A percentile compares a stretch with the other conserved stretches of the same genome.
Conservation (phyloP, 495 filamentous ascomycete genomes). For the Platismatia glauca region DNA sequence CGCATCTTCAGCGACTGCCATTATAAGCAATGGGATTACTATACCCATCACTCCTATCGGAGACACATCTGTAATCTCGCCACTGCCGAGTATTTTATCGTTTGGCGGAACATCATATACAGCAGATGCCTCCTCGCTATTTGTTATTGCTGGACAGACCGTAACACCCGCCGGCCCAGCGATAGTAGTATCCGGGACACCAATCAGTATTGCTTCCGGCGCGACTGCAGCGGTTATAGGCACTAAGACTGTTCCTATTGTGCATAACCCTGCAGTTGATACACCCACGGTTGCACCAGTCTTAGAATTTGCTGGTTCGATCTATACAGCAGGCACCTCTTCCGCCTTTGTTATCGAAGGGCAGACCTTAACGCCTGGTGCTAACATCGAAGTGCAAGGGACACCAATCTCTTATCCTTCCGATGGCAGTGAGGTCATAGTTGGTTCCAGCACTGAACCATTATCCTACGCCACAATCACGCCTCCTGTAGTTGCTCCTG, state of each 20-base stretch:
- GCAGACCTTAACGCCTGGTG: not conserved
- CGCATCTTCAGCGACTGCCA: not conserved
- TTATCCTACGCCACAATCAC: not conserved
- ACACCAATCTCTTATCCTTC: not conserved
- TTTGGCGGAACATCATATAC: not conserved
- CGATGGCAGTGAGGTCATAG: not conserved
- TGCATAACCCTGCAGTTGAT: not conserved
- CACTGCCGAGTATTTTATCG: not conserved
- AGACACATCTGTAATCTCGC: not conserved
- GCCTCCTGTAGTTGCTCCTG: not conserved
- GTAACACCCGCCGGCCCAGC: not conserved
- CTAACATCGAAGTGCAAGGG: not conserved
- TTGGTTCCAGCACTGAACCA: not conserved
- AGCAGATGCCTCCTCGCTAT: not conserved
- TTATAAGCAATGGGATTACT: constrained; percentile 1
- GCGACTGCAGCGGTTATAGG: not conserved
- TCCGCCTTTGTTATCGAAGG: not conserved
- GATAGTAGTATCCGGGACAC: not conserved
- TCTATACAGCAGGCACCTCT: not conserved
- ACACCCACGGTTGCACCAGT: not conserved
- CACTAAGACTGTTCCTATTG: not conserved
- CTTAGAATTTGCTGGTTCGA: not conserved
- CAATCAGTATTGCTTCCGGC: not conserved
- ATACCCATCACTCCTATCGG: not conserved
- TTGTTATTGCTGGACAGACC: not conserved